A percentile compares a stretch with the other conserved stretches of the same genome.
These are phyloP conservation scores for Epithele typhae DNA, from an alignment of 768 basidiomycete genomes.

Conservation along the genomic window DNA sequence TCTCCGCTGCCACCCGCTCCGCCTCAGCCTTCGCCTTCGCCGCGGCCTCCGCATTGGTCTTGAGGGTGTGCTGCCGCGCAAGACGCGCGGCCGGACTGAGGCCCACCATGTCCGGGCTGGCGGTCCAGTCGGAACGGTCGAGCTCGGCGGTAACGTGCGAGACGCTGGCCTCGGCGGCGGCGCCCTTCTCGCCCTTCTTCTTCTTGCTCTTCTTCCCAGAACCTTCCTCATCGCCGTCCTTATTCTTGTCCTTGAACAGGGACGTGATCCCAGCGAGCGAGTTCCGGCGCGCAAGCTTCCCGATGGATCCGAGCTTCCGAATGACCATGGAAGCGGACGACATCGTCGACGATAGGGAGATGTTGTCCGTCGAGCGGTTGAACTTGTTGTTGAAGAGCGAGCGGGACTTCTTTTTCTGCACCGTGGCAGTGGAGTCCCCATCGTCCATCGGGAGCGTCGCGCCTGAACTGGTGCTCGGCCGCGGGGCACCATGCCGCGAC, in stretches of 20 bases:
- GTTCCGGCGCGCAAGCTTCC: slow-evolving; percentile 84
- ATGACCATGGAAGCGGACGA: slow-evolving; percentile 96
- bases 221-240: slow-evolving; percentile 25
- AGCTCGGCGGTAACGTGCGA: slow-evolving; percentile 84
- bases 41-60: slow-evolving; percentile 78
- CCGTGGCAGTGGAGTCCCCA: slow-evolving; percentile 28
- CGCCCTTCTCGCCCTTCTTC: slow-evolving; percentile 57
- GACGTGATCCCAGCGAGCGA: slow-evolving; percentile 89
- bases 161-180: slow-evolving; percentile 64
- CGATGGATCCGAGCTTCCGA: slow-evolving; percentile 88
- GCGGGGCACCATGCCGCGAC: not conserved
- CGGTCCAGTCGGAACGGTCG: slow-evolving; percentile 70
- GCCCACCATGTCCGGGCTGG: slow-evolving; percentile 56
- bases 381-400: slow-evolving; percentile 85
- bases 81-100: slow-evolving; percentile 88
- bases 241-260: slow-evolving; percentile 81
- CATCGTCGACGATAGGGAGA: slow-evolving; percentile 91
- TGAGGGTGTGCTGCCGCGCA: slow-evolving; percentile 87
- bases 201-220: slow-evolving; percentile 45
- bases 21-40: slow-evolving; percentile 56
- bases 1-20: slow-evolving; percentile 47
- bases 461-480: slow-evolving; percentile 24
- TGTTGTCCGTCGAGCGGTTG: slow-evolving; percentile 91
- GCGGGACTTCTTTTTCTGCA: slow-evolving; percentile 65
- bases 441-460: slow-evolving; percentile 28